phyloP scores from a whole-genome alignment of 2,329 filamentous ascomycete genomes.

The Exserohilum rostratum region DNA sequence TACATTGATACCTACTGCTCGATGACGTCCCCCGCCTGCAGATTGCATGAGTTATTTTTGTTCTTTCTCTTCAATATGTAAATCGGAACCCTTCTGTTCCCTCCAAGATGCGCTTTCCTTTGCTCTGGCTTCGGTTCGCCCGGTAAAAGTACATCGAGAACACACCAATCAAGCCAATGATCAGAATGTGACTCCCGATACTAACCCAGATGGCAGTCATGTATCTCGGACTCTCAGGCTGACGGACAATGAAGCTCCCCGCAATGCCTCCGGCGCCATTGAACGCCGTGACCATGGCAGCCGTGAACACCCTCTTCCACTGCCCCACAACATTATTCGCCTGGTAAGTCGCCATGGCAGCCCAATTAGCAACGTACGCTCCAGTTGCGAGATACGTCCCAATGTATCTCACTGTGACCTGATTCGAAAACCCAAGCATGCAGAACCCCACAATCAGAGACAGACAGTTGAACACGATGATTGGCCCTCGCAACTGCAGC shows the following conservation, averaged over 20 bases:
- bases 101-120: constrained; percentile 59
- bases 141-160: constrained; percentile 62
- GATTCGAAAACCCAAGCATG: constrained; percentile 67
- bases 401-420: constrained; percentile 67
- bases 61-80: constrained; percentile 44
- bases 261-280: constrained; percentile 70
- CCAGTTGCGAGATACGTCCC: constrained; percentile 71
- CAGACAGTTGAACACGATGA: constrained; percentile 69
- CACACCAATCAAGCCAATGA: constrained; percentile 59
- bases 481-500: constrained; percentile 64
- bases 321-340: constrained; percentile 59
- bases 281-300: constrained; percentile 64
- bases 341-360: constrained; percentile 64
- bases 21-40: not conserved
- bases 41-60: not conserved
- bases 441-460: constrained; percentile 68
- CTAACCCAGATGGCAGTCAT: constrained; percentile 71
- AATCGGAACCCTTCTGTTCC: constrained; percentile 55
- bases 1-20: not conserved
- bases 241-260: constrained; percentile 69
- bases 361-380: constrained; percentile 73
- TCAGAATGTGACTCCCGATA: constrained; percentile 65
- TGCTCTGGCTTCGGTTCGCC: constrained; percentile 57
- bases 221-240: constrained; percentile 67
- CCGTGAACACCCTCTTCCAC: constrained; percentile 69